Base-by-base conservation (phyloP, 2,329 filamentous ascomycete genomes). In the Cladosporium sp. region DNA sequence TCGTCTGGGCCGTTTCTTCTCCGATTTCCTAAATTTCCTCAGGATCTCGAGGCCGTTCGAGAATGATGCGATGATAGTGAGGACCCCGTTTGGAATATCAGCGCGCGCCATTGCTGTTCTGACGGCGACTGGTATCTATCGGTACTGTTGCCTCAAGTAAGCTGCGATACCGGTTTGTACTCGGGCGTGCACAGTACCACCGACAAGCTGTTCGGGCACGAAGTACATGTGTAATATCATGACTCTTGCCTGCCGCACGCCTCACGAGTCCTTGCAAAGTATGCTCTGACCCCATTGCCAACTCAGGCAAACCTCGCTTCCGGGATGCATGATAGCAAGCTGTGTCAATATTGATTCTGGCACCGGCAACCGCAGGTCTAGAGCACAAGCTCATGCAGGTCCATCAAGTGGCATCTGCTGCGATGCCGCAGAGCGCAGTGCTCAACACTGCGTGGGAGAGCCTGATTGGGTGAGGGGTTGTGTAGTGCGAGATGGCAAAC, bases 31-130 rank as follows among this genome's bases (percentile, higher is more conserved):
- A 37, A 78, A 64, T 59, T 73, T 69, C 62, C 73, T 77, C 68
- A 78, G 76, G 17, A 79, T 73, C 62, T 78, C 74, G 34, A 78
- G 67, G 25, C 76, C 76, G 63, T 74, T 74, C 38, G 74, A 69
- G 63, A 79, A 79, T 6, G 77, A 76, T 40, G 74, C 72, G 36
- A 79, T 72, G 57, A 79, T 74, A 36, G 73, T 73, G 17, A 71
- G 65, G 17, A 79, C 74, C 39, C 66, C 57, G 56, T 58, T 65
- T 5, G 65, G 62, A 15, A 67, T 64, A 55, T 58, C 65, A 12
- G 59, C 56, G 5, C 64, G 58, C 17, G 62, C 62, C 65, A 66
- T 66, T 38, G 5, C 15, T 40, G n/a, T 12, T 5, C 25, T 30
- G 28, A 15, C 14, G 14, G 28, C 28, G 25, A 34, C 17, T 25